These are phyloP conservation scores for Monilinia laxa DNA, from an alignment of 2,329 filamentous ascomycete genomes.

Conservation along the genomic window DNA sequence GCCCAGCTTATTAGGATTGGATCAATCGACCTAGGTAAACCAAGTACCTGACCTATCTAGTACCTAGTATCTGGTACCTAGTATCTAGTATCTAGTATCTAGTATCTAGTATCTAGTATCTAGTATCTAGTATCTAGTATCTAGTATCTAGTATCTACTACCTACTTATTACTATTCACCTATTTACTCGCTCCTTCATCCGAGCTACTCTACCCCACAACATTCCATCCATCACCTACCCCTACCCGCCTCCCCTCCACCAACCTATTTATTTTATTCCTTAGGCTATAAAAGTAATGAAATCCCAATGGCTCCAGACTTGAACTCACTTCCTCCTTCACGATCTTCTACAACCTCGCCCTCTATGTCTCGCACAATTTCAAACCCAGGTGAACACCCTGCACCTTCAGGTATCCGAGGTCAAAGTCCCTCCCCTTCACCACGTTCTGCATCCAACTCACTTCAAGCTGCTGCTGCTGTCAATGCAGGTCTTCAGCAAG, in stretches of 20 bases:
- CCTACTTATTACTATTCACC: too few species aligned
- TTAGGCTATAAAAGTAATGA: background rate
- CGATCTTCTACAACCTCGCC: slow-evolving; percentile 41
- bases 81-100: too few species aligned
- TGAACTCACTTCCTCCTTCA: slow-evolving; percentile 59
- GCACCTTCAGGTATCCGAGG: slow-evolving; percentile 38
- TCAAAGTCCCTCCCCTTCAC: slow-evolving; percentile 59
- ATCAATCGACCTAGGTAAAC: too few species aligned
- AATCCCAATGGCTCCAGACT: slow-evolving; percentile 47
- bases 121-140: too few species aligned
- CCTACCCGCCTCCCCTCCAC: background rate
- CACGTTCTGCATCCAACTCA: slow-evolving; percentile 65
- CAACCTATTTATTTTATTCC: background rate
- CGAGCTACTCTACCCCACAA: background rate
- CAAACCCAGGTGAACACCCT: slow-evolving; percentile 36
- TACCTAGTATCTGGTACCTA: too few species aligned
- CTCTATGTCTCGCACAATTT: slow-evolving; percentile 44
- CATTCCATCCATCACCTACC: slow-evolving; percentile 8
- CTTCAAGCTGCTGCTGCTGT: slow-evolving; percentile 75
- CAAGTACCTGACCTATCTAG: too few species aligned
- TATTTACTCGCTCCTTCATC: too few species aligned
- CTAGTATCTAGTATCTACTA: too few species aligned
- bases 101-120: too few species aligned
- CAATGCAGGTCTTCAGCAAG: slow-evolving; percentile 71
- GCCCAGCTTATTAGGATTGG: too few species aligned